Percentiles rank a stretch among this genome's conserved stretches.
These are phyloP conservation scores for Solanum etuberosum DNA, from an alignment of 257 asterid genomes.

Conservation along the genomic window DNA sequence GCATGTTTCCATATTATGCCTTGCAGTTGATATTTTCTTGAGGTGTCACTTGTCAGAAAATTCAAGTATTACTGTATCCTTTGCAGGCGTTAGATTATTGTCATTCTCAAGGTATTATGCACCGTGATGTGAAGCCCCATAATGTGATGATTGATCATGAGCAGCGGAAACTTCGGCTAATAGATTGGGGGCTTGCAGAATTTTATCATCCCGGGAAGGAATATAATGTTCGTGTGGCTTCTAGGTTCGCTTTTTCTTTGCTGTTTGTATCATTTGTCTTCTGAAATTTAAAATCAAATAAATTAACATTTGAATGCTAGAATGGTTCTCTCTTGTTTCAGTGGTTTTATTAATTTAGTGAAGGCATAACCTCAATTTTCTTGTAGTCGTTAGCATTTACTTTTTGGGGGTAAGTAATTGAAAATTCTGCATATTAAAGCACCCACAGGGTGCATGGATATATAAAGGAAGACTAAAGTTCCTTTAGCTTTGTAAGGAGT, in stretches of 20 bases:
- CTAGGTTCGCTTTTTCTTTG: constrained; percentile 22
- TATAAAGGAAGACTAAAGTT: background rate
- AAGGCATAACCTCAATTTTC: background rate
- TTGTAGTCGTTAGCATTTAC: background rate
- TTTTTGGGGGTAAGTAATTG: background rate
- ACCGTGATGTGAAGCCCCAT: constrained; percentile 46
- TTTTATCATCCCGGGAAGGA: constrained; percentile 40
- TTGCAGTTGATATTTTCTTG: background rate
- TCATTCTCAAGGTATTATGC: constrained; percentile 45
- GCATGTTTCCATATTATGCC: background rate
- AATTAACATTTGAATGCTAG: background rate
- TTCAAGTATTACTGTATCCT: background rate
- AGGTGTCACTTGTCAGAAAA: background rate
- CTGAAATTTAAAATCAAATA: background rate
- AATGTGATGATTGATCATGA: constrained; percentile 46
- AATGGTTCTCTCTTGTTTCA: background rate
- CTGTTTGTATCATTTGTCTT: background rate
- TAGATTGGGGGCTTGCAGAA: constrained; percentile 45
- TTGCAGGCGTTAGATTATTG: constrained; percentile 34
- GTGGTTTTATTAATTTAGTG: background rate
- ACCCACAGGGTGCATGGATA: background rate
- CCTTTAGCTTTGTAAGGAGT: background rate
- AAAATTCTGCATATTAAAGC: background rate
- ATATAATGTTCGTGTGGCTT: constrained; percentile 42
- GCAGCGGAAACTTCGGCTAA: constrained; percentile 37